Percentiles rank a stretch among this genome's conserved stretches.
phyloP scores from a whole-genome alignment of 208 protist genomes.

The Trypanosoma vivax region DNA sequence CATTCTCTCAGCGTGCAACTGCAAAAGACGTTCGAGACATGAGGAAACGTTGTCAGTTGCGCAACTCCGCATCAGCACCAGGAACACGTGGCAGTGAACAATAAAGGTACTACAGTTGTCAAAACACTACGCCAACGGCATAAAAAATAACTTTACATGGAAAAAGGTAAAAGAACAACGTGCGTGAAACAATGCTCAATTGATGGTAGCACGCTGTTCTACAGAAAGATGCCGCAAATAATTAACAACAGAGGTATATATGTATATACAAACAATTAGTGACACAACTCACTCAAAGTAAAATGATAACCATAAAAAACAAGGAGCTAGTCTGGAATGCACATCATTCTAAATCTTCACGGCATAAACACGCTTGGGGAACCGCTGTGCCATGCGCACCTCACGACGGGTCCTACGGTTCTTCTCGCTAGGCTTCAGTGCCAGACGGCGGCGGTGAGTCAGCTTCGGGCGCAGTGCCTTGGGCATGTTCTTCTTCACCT shows the following conservation, averaged over 20 bases:
- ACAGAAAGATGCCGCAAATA: not conserved
- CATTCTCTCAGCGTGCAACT: constrained; percentile 9
- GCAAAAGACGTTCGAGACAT: constrained; percentile 5
- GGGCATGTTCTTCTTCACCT: constrained; percentile 70
- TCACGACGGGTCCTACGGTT: constrained; percentile 85
- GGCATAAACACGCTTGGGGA: constrained; percentile 84
- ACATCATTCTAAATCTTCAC: constrained; percentile 71
- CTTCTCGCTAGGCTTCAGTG: constrained; percentile 84
- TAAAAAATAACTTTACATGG: not conserved
- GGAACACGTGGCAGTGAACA: not conserved
- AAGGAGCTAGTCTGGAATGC: too few species aligned
- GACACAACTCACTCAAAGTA: too few species aligned
- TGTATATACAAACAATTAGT: not conserved
- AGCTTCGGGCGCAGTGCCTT: constrained; percentile 81
- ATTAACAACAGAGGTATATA: not conserved
- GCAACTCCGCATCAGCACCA: not conserved
- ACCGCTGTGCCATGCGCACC: constrained; percentile 67
- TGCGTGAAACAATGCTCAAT: not conserved
- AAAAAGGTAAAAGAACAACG: constrained; percentile 5
- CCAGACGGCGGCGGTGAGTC: constrained; percentile 82
- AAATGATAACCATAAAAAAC: too few species aligned
- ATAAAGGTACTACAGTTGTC: not conserved
- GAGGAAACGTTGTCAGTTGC: not conserved
- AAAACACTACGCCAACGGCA: not conserved
- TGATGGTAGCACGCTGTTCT: too few species aligned